These are phyloP conservation scores for Ramularia collo-cygni DNA, from an alignment of 2,329 filamentous ascomycete genomes.

Conservation along the genomic window DNA sequence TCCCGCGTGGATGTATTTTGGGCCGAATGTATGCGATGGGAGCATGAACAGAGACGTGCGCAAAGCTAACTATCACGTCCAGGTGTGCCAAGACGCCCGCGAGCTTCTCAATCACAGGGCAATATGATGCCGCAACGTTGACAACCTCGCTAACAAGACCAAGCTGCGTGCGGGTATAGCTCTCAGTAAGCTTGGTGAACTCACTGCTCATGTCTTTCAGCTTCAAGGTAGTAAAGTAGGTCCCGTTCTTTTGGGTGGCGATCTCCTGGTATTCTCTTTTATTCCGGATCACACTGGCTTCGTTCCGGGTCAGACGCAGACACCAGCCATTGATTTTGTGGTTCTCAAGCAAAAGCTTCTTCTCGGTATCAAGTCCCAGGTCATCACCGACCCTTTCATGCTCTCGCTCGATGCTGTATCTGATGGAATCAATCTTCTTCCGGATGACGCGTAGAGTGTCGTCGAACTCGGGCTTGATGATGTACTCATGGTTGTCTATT, in stretches of 20 bases:
- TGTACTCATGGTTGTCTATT: slow-evolving; percentile 93
- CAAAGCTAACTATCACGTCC: slow-evolving; percentile 90
- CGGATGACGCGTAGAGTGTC: slow-evolving; percentile 80
- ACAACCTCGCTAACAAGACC: slow-evolving; percentile 91
- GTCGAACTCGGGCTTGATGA: slow-evolving; percentile 98
- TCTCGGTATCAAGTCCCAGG: slow-evolving; percentile 85
- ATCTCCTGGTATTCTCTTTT: slow-evolving; percentile 87
- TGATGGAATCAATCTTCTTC: slow-evolving; percentile 80
- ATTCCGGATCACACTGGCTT: slow-evolving; percentile 88
- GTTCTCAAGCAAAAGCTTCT: slow-evolving; percentile 96
- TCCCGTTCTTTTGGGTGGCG: slow-evolving; percentile 97
- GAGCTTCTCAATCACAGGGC: slow-evolving; percentile 81
- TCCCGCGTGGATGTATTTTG: slow-evolving; percentile 79
- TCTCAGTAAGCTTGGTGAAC: slow-evolving; percentile 87
- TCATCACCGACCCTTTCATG: slow-evolving; percentile 71
- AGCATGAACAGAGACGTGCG: slow-evolving; percentile 87
- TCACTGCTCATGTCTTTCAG: slow-evolving; percentile 78
- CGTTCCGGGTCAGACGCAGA: slow-evolving; percentile 82
- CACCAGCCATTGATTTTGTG: slow-evolving; percentile 96
- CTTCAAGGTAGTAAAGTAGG: slow-evolving; percentile 88
- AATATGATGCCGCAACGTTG: slow-evolving; percentile 86
- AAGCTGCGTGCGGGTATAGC: slow-evolving; percentile 90
- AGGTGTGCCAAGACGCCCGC: slow-evolving; percentile 85
- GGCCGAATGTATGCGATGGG: slow-evolving; percentile 87
- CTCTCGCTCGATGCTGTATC: slow-evolving; percentile 74